phyloP scores from a whole-genome alignment of 768 basidiomycete genomes.

The Cyathus striatus region DNA sequence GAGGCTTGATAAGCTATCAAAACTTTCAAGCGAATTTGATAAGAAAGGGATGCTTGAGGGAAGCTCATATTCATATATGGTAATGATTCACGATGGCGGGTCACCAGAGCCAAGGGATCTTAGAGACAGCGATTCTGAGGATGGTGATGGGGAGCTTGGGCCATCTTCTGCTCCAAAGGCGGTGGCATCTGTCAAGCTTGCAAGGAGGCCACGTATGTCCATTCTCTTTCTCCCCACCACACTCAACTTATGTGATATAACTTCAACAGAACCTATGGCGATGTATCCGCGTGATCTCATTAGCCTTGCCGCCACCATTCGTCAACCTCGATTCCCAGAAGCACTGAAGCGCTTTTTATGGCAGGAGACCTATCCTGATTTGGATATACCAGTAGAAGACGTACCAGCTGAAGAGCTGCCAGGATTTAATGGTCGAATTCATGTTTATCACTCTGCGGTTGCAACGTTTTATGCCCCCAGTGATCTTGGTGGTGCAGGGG shows the following conservation, averaged over 20 bases:
- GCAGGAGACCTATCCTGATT: not conserved
- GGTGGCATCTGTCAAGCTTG: conserved; percentile 1
- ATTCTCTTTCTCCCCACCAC: too few relatives aligned
- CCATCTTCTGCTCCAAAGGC: not conserved
- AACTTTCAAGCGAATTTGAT: not conserved
- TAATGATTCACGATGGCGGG: too few relatives aligned
- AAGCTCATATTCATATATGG: not conserved
- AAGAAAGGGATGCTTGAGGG: not conserved
- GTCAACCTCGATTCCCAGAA: not conserved
- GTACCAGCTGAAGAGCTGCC: not conserved
- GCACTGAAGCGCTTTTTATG: not conserved
- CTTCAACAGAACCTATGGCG: not conserved
- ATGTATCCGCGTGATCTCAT: not conserved
- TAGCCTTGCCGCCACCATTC: not conserved
- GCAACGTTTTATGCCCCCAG: conserved; percentile 21
- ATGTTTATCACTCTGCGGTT: conserved; percentile 17
- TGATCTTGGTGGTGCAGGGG: conserved; percentile 19
- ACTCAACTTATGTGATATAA: not conserved
- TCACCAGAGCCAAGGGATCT: too few relatives aligned
- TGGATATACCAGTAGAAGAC: not conserved
- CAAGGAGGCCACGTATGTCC: not conserved
- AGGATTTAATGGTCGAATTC: conserved; percentile 3
- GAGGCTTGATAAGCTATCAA: not conserved
- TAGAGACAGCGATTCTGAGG: too few relatives aligned
- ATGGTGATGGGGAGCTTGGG: conserved; percentile 1